Evolutionary conservation across 352 stramenopile species (phyloP).

Genomic region (Pythium dissimile): DNA sequence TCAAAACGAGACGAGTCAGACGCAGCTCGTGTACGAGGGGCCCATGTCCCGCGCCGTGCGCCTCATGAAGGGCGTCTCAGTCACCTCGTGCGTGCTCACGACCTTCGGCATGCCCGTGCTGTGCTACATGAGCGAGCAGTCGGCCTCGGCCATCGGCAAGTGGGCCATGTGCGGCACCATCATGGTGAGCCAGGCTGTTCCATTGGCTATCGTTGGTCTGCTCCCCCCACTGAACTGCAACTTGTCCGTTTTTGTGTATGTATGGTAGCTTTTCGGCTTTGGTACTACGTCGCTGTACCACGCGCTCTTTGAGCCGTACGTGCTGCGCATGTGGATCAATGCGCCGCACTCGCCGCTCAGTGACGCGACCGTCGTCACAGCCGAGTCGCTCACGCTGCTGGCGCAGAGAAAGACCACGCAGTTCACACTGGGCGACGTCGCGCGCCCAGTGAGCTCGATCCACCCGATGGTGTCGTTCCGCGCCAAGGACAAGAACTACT

Average conservation of each 20-base stretch:
- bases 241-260: not conserved
- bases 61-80: constrained; percentile 85
- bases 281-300: constrained; percentile 83
- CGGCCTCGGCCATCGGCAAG: constrained; percentile 71
- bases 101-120: constrained; percentile 76
- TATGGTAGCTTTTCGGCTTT: constrained; percentile 62
- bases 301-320: constrained; percentile 84
- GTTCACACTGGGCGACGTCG: constrained; percentile 65
- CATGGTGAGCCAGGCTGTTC: too few species aligned
- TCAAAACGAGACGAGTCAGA: not conserved
- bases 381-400: constrained; percentile 72
- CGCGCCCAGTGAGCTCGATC: constrained; percentile 53
- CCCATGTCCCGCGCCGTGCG: constrained; percentile 74
- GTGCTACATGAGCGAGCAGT: constrained; percentile 69
- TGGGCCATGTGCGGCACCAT: constrained; percentile 89
- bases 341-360: not conserved
- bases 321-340: constrained; percentile 76
- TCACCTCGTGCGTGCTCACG: constrained; percentile 81
- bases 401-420: constrained; percentile 44
- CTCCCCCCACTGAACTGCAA: too few species aligned
- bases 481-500: constrained; percentile 60
- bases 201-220: too few species aligned
- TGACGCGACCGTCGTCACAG: constrained; percentile 34
- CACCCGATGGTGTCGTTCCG: constrained; percentile 86
- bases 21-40: constrained; percentile 51